Base-by-base conservation (phyloP, 768 basidiomycete species). In the Galerina sulciceps region DNA sequence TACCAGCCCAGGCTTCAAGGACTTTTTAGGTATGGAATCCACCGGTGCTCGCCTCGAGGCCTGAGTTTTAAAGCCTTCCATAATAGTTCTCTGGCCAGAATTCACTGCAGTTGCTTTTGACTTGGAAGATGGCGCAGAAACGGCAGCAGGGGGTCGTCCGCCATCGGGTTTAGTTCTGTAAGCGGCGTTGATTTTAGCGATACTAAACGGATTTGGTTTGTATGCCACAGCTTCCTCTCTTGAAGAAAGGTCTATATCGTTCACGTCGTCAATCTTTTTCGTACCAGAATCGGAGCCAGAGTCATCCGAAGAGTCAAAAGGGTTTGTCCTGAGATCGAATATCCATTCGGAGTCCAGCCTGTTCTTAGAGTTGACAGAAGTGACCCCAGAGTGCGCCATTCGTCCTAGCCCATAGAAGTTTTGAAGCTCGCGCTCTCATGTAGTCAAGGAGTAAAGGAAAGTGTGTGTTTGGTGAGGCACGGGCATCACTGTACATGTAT, bases 201-300 rank as follows among this genome's bases (percentile, higher is more conserved):
- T 91, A 55, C 83, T 84, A 81, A 90, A 93, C 0, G 91, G 91
- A 66, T 91, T 93, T 0, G 89, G 83, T 49, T 84, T 89, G 75
- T 86, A 91, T 6, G 75, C 68, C 1, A 87, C 90, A 34, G 77
- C 70, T 53, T 92, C 91, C 52, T 82, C 73, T 46, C 91, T 78
- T 1, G 74, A 66, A 0, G 87, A 81, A 1, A 91, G 71, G 62
- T 91, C 89, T 48, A 91, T 69, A 20, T 86, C 84, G 2, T 79
- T 72, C 47, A 83, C 44, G 8, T 75, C 59, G 38, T 65, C 59
- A 26, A 62, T 58, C 55, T 76, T 72, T 20, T 69, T 65, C 6
- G 70, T 66, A 13, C 18, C 23, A 13, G 53, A 57, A 36, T 53
- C 40, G 10, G 50, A 52, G 10, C 70, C 64, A 8, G 63, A 64